phyloP scores from a whole-genome alignment of 2,329 filamentous ascomycete genomes.

The Fusarium buharicum region DNA sequence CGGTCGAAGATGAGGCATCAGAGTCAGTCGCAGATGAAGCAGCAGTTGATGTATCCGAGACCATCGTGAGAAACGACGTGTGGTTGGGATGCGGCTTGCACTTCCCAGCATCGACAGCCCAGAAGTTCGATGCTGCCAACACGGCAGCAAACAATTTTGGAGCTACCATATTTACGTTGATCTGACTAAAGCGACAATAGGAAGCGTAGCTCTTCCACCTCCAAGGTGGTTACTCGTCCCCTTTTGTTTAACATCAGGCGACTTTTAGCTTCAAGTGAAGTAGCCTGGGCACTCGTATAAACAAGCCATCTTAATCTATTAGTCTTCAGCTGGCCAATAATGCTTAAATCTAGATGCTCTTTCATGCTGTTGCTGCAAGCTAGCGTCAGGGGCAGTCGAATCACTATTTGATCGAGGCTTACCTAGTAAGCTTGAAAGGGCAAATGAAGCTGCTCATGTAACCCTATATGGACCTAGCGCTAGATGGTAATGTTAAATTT shows the following conservation, averaged over 20 bases:
- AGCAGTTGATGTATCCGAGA: background rate
- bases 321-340: background rate
- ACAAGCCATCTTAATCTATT: background rate
- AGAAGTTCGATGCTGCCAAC: background rate
- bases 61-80: background rate
- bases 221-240: background rate
- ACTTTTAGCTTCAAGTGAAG: background rate
- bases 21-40: background rate
- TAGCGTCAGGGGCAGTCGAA: background rate
- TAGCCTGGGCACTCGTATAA: background rate
- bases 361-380: background rate
- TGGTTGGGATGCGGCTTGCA: conserved; percentile 3
- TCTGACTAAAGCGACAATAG: background rate
- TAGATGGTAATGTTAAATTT: background rate
- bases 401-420: background rate
- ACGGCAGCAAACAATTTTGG: background rate
- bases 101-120: conserved; percentile 5
- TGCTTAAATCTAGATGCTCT: background rate
- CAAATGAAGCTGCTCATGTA: background rate
- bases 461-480: background rate
- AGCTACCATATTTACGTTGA: background rate
- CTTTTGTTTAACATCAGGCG: background rate
- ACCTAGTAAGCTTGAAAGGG: background rate
- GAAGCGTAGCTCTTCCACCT: background rate
- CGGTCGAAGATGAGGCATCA: background rate